These are phyloP conservation scores for Apostasia ramifera DNA, from an alignment of 106 monocot species.

Conservation along the genomic window DNA sequence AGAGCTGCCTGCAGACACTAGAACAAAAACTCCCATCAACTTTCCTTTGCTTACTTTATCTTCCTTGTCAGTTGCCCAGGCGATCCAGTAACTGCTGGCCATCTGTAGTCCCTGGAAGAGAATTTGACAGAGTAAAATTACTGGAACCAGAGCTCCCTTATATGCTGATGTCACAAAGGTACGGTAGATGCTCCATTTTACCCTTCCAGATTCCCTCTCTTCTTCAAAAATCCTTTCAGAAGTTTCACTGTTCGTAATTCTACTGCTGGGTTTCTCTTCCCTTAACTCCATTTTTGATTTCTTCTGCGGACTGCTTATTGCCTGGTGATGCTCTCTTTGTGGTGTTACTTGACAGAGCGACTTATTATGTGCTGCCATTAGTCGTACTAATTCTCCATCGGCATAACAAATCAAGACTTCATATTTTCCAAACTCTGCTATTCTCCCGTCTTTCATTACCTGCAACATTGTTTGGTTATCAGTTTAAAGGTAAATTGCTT, in stretches of 20 bases:
- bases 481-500: no score
- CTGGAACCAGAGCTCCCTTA: slow-evolving; percentile 63
- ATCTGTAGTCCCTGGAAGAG: slow-evolving; percentile 81
- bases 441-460: slow-evolving; percentile 76
- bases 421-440: slow-evolving; percentile 71
- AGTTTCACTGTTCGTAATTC: slow-evolving; percentile 7
- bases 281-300: slow-evolving; percentile 22
- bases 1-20: slow-evolving; percentile 62
- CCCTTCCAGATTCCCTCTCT: slow-evolving; percentile 63
- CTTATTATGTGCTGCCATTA: slow-evolving; percentile 64
- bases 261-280: slow-evolving; percentile 11
- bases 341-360: slow-evolving; percentile 45
- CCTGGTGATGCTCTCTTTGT: slow-evolving; percentile 11
- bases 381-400: slow-evolving; percentile 55
- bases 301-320: background rate
- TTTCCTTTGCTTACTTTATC: slow-evolving; percentile 32
- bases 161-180: slow-evolving; percentile 64
- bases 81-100: slow-evolving; percentile 88
- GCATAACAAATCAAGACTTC: slow-evolving; percentile 47
- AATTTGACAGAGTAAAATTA: slow-evolving; percentile 55
- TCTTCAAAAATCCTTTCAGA: slow-evolving; percentile 25
- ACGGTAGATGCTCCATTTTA: slow-evolving; percentile 65
- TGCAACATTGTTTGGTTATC: slow-evolving; percentile 6
- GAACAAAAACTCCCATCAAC: slow-evolving; percentile 45
- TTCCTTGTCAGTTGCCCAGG: slow-evolving; percentile 59